Percentiles rank a stretch among this genome's conserved stretches.
Conservation (phyloP, 495 filamentous ascomycete species). For the Viridothelium virens region DNA sequence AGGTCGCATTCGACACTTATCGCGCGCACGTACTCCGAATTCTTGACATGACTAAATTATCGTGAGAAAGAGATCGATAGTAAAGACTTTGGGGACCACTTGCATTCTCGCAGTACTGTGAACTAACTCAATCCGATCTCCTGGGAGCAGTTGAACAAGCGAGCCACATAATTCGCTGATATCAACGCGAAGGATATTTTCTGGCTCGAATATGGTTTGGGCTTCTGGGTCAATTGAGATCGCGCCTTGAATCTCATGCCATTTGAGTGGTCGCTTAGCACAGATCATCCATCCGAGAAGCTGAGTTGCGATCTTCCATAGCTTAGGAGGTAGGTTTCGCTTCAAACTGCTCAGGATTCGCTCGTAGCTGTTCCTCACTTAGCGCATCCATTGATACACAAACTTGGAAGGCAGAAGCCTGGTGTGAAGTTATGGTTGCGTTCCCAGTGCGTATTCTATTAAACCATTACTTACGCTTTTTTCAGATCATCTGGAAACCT, state of each 20-base stretch:
- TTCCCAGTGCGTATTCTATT: not conserved
- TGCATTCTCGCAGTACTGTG: slow-evolving; percentile 41
- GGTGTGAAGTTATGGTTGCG: not conserved
- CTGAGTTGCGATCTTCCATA: slow-evolving; percentile 31
- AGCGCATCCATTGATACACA: not conserved
- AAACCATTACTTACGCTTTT: slow-evolving; percentile 34
- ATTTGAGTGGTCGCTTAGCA: slow-evolving; percentile 40
- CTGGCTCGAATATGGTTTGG: slow-evolving; percentile 17
- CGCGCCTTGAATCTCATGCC: slow-evolving; percentile 43
- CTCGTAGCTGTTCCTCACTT: slow-evolving; percentile 31
- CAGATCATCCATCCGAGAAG: slow-evolving; percentile 42
- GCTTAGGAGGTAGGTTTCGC: slow-evolving; percentile 13
- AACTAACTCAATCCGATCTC: slow-evolving; percentile 36
- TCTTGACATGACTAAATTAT: slow-evolving; percentile 23
- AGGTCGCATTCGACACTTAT: slow-evolving; percentile 34
- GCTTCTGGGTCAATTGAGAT: slow-evolving; percentile 18
- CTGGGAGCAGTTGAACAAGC: slow-evolving; percentile 35
- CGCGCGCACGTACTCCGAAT: slow-evolving; percentile 27
- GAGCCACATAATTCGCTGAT: slow-evolving; percentile 41
- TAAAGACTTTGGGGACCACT: slow-evolving; percentile 15
- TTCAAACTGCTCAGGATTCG: slow-evolving; percentile 37
- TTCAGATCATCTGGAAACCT: slow-evolving; percentile 36
- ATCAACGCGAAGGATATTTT: slow-evolving; percentile 26
- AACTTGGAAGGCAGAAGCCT: not conserved
- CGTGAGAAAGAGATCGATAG: not conserved